Evolutionary conservation across 345 rosid genomes (phyloP), one percentile per base, ranked within the genome.

Genomic region (Brassica juncea): DNA sequence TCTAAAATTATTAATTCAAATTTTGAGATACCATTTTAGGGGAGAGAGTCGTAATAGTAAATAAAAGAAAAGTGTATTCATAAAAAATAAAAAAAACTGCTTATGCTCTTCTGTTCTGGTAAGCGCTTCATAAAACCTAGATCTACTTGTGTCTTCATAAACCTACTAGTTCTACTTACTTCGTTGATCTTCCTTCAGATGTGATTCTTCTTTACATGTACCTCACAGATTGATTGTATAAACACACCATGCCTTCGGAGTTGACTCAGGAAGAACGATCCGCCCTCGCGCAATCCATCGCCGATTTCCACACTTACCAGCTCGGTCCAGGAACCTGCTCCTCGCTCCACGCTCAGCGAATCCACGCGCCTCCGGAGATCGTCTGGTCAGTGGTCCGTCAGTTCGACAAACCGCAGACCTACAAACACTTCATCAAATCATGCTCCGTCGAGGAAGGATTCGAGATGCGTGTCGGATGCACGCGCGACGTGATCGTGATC

Each of bases 341-440:
- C 28, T 91, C 97, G 14, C 83, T 94, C 6, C 83, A 92, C 7
- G 88, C 87, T 19, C 94, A 92, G 49, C 86, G 84, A 69, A 80
- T 90, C 80, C 75, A 79, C 64, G 91, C 95, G 54, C 93, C 95
- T 0, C 73, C 71, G 49, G 87, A 90, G 71, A 78, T 79, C 70
- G 92, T 93, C 3, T 93, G 96, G 97, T 89, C 97, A 21, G 67
- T 85, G 30, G 84, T 85, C 67, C 86, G 93, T 4, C 88, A 85
- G 7, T 93, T 93, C 85, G 97, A 93, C 76, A 79, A 62, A 81
- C 97, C 97, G 0, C 89, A 91, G 75, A 78, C 86, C 0, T 93
- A 93, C 80, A 93, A 93, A 75, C 96, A 91, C 91, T 92, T 91
- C 88, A 88, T 92, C 89, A 92, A 78, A 80, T 79, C 82, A 76